phyloP scores from a whole-genome alignment of 2,329 filamentous ascomycete genomes.

The Penicillium vulpinum region DNA sequence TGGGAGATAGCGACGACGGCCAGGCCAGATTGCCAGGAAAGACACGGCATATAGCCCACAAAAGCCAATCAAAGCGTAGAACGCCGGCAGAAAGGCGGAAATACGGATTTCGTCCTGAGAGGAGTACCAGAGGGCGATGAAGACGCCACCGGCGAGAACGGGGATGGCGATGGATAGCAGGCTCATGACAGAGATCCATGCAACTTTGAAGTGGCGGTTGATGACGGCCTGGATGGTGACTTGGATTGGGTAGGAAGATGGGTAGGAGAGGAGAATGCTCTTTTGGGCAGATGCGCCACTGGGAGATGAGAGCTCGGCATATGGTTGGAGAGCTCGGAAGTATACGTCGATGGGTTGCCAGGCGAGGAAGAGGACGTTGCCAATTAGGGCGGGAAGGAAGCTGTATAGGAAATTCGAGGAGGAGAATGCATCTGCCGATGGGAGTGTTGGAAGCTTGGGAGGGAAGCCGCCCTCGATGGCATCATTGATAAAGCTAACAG shows the following conservation, averaged over 20 bases:
- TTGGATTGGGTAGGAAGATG: slow-evolving; percentile 54
- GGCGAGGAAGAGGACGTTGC: slow-evolving; percentile 58
- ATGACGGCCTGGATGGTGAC: slow-evolving; percentile 54
- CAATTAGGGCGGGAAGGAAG: slow-evolving; percentile 61
- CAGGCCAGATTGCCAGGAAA: slow-evolving; percentile 62
- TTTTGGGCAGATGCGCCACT: slow-evolving; percentile 56
- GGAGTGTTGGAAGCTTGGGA: slow-evolving; percentile 64
- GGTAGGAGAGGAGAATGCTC: slow-evolving; percentile 59
- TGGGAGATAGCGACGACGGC: slow-evolving; percentile 65
- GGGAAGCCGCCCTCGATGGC: slow-evolving; percentile 69
- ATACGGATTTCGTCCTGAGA: slow-evolving; percentile 54
- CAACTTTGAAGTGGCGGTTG: slow-evolving; percentile 60
- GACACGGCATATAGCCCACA: slow-evolving; percentile 68
- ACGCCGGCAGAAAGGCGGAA: slow-evolving; percentile 71
- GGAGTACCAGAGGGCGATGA: slow-evolving; percentile 62
- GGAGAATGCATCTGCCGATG: slow-evolving; percentile 69
- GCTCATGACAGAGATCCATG: slow-evolving; percentile 57
- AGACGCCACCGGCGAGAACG: slow-evolving; percentile 61
- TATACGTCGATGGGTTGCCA: slow-evolving; percentile 62
- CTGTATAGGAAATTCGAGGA: slow-evolving; percentile 84
- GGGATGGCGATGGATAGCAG: slow-evolving; percentile 56
- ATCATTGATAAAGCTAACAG: slow-evolving; percentile 74
- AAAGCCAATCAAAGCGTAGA: slow-evolving; percentile 70
- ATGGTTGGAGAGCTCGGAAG: slow-evolving; percentile 60
- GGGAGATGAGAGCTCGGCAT: slow-evolving; percentile 53